Evolutionary conservation across 1,284 basidiomycete genomes (phyloP), one percentile per base, ranked within the genome.

Genomic region (Ceratobasidium theobromae): DNA sequence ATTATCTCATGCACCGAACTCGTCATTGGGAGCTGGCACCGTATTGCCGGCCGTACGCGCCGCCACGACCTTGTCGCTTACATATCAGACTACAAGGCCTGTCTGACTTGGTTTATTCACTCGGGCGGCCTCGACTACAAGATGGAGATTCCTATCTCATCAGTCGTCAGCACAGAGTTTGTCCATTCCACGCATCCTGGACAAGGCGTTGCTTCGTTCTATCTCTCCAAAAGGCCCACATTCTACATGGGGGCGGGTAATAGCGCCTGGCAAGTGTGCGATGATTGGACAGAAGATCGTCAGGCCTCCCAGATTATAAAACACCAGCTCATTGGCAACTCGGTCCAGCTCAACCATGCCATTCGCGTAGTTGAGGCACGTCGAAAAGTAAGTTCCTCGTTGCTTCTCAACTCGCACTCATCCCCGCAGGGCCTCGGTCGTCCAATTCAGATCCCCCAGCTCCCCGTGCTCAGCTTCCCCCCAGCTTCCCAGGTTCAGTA

Each of bases 81-180:
- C 75, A 77, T 87, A 18, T 89, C 82, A 74, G 85, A 89, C 35
- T 70, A 75, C 52, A 86, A 82, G 70, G 83, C 81, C 41, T 85
- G 81, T 71, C 76, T 92, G 45, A 84, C 82, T 1, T 92, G 89
- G 89, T 91, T 87, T 75, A 85, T 92, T 68, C 82, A 85, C 46
- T 87, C 86, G 16, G 79, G 77, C 1, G 88, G 87, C 28, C 82
- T 81, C 70, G 84, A 86, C 38, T 91, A 90, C 80, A 91, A 91
- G 75, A 91, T 92, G 86, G 87, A 88, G 69, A 81, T 91, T n/a
- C 82, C 87, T 3, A 89, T 87, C 74, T 79, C 84, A 65, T 79
- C 74, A 69, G 84, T 92, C 68, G 70, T 79, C 21, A 79, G 84
- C 48, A 81, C 84, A 3, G 81, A 84, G 64, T 86, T 89, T 27